A percentile compares a stretch with the other conserved stretches of the same genome.
Conservation (phyloP, 164 flowering plant species). For the Umbellularia californica region DNA sequence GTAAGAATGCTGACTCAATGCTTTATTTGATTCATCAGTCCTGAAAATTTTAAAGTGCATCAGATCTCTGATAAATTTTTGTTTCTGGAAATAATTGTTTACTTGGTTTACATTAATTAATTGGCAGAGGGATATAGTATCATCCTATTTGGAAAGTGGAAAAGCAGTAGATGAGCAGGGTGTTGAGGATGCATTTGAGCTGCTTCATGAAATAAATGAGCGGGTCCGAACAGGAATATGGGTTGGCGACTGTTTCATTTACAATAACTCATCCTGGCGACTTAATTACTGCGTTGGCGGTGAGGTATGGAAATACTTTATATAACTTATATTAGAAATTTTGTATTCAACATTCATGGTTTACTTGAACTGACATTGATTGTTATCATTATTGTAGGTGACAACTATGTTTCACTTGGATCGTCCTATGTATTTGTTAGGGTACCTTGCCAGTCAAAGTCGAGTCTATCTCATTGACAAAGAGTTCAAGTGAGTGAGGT, state of each 20-base stretch:
- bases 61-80: not conserved
- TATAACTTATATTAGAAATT: not conserved
- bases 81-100: not conserved
- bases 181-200: constrained; percentile 96
- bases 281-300: constrained; percentile 99
- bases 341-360: not conserved
- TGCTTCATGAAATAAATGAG: constrained; percentile 88
- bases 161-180: constrained; percentile 87
- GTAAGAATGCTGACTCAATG: constrained; percentile 37
- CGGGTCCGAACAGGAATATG: constrained; percentile 93
- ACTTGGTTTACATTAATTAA: not conserved
- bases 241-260: constrained; percentile 97
- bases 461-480: constrained; percentile 95
- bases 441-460: constrained; percentile 95
- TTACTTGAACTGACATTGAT: not conserved
- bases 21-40: not conserved
- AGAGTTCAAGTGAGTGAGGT: constrained; percentile 83
- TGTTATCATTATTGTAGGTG: constrained; percentile 37
- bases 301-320: constrained; percentile 47
- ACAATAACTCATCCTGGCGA: constrained; percentile 90
- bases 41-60: not conserved
- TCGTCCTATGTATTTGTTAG: constrained; percentile 96
- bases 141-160: constrained; percentile 81
- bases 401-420: constrained; percentile 99
- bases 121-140: constrained; percentile 78